Conservation (phyloP, 1,139 yeast species). For the Blastobotrys indianensis region DNA sequence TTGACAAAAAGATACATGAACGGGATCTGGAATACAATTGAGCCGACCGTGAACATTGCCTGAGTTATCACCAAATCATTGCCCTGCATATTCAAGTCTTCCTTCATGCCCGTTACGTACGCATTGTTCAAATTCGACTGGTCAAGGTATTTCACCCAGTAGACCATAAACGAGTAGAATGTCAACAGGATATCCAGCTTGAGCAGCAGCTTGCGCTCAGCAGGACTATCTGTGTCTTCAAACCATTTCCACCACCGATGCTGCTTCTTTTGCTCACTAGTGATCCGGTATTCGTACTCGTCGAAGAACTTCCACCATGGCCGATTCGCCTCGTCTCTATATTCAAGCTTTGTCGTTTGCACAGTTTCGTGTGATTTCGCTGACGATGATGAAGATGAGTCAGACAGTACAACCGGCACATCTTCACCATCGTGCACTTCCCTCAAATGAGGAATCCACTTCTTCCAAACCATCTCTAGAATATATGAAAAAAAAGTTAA, state of each 20-base stretch:
- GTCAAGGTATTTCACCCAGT: conserved; percentile 23
- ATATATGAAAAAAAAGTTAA: no score
- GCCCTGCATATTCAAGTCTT: conserved; percentile 45
- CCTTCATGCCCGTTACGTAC: conserved; percentile 26
- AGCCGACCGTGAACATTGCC: conserved; percentile 54
- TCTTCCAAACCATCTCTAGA: not conserved
- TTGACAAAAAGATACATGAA: conserved; percentile 36
- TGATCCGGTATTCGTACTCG: conserved; percentile 53
- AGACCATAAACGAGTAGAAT: conserved; percentile 53
- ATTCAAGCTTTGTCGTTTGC: conserved; percentile 9
- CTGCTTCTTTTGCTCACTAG: conserved; percentile 25
- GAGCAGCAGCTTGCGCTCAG: conserved; percentile 43
- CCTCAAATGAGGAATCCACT: conserved; percentile 13
- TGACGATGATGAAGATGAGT: not conserved
- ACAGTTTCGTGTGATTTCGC: not conserved
- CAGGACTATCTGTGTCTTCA: conserved; percentile 46
- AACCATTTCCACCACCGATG: conserved; percentile 63
- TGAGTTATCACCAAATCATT: conserved; percentile 60
- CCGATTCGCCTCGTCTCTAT: conserved; percentile 46
- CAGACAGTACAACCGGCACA: not conserved
- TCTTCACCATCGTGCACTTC: conserved; percentile 10
- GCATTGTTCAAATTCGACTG: conserved; percentile 28
- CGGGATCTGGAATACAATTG: conserved; percentile 50
- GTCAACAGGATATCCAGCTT: conserved; percentile 58
- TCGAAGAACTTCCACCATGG: conserved; percentile 60